Evolutionary conservation across 495 filamentous ascomycete genomes (phyloP), one percentile per base, ranked within the genome.

Genomic region (Stereocaulon alpinum): DNA sequence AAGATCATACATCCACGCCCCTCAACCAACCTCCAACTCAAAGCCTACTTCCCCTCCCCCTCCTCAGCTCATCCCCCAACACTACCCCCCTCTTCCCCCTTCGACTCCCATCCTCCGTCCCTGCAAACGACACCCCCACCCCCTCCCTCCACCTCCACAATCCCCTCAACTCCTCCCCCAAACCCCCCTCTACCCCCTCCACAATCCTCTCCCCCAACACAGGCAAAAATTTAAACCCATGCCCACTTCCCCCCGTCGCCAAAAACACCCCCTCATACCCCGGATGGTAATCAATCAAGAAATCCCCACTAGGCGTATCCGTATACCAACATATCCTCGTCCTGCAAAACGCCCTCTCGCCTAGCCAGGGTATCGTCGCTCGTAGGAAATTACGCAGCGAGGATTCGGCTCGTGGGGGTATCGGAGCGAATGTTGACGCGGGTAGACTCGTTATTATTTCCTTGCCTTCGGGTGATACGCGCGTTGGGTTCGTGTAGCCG

Each of bases 241-340:
- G 91, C 2, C 91, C 91, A 65, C 84, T 88, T 15, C 87, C 91
- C 15, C 91, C 91, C 0, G 87, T 92, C 2, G 88, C 86, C 15
- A 96, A 66, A 70, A 95, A 91, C 20, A 95, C 72, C 14, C 80
- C 79, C 27, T 76, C 64, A 67, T 82, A 81, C 10, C 70, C 66
- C 0, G 89, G 89, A 61, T 93, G 87, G 61, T 87, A 88, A 56
- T 82, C 79, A 58, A 95, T 78, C 34, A 96, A 73, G 74, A 91
- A 96, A 69, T 95, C 86, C 6, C 82, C 88, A 17, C 78, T 82
- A 9, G 87, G 78, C 70, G 89, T 94, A 74, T 95, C 91, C 7
- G 80, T 83, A 63, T 96, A 95, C 88, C 88, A 95, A 69, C 91
- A 98, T 44, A 96, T 72, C 18, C 88, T 76, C n/a, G 84, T 89